Percentiles rank a stretch among this genome's conserved stretches.
These are phyloP conservation scores for Pythium utonaiense DNA, from an alignment of 352 stramenopile genomes.

Conservation along the genomic window DNA sequence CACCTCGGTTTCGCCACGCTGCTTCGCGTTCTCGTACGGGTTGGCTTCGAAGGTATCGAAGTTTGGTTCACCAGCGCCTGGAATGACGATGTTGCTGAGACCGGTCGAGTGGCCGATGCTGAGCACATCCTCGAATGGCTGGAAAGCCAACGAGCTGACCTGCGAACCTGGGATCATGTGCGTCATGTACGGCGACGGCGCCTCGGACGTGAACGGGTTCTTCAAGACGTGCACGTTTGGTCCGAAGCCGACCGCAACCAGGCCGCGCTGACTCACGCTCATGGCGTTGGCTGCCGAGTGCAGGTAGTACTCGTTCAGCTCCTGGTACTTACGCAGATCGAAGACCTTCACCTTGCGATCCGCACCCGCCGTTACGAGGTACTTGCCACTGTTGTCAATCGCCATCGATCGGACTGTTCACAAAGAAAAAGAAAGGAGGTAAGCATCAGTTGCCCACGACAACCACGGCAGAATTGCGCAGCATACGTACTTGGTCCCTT, in stretches of 20 bases:
- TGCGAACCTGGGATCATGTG: slow-evolving; percentile 84
- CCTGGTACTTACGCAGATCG: slow-evolving; percentile 96
- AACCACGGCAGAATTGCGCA: background rate
- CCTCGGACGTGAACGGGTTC: slow-evolving; percentile 77
- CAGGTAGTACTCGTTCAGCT: slow-evolving; percentile 93
- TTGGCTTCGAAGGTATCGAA: slow-evolving; percentile 98
- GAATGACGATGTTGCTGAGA: slow-evolving; percentile 89
- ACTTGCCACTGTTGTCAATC: slow-evolving; percentile 91
- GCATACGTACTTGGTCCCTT: slow-evolving; percentile 87
- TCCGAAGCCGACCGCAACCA: slow-evolving; percentile 94
- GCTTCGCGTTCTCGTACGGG: slow-evolving; percentile 95
- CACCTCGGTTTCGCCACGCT: slow-evolving; percentile 96
- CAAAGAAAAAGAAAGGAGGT: background rate
- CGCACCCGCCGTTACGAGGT: slow-evolving; percentile 95
- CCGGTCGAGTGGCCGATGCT: slow-evolving; percentile 91
- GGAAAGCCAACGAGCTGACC: slow-evolving; percentile 92
- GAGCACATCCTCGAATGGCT: slow-evolving; percentile 98
- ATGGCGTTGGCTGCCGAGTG: slow-evolving; percentile 82
- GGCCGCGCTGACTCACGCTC: slow-evolving; percentile 94
- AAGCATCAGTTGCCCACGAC: background rate
- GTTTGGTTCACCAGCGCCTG: slow-evolving; percentile 96
- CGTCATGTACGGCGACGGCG: slow-evolving; percentile 88
- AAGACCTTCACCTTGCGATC: slow-evolving; percentile 97
- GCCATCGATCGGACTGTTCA: slow-evolving; percentile 84
- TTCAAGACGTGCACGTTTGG: slow-evolving; percentile 91